A percentile compares a stretch with the other conserved stretches of the same genome.
These are phyloP conservation scores for Suhomyces prunicola DNA, from an alignment of 805 yeast species.

Conservation along the genomic window DNA sequence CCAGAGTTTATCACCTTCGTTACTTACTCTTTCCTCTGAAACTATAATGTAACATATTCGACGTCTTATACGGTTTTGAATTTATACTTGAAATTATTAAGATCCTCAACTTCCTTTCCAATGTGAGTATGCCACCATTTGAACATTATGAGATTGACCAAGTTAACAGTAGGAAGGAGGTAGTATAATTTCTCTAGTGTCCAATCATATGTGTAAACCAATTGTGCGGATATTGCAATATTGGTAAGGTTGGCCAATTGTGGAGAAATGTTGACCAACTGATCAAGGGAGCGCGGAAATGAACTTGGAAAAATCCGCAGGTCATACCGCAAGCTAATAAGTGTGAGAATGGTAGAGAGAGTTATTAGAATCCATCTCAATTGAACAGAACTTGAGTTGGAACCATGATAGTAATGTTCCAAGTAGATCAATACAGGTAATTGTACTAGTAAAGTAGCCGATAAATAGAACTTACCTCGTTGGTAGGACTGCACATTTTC, in stretches of 20 bases:
- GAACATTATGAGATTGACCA: conserved; percentile 12
- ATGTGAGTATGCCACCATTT: conserved; percentile 13
- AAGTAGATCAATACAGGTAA: conserved; percentile 15
- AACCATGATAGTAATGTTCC: conserved; percentile 2
- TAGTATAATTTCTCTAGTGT: conserved; percentile 8
- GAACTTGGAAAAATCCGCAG: background rate
- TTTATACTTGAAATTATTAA: conserved; percentile 18
- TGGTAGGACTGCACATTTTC: conserved; percentile 13
- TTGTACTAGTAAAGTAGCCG: conserved; percentile 13
- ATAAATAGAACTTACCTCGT: conserved; percentile 7
- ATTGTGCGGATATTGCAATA: conserved; percentile 13
- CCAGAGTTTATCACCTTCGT: too few relatives aligned
- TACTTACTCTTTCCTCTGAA: background rate
- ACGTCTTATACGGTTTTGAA: conserved; percentile 17
- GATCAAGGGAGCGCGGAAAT: background rate
- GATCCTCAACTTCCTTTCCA: conserved; percentile 10
- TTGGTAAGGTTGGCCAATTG: conserved; percentile 4
- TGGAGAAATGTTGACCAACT: background rate
- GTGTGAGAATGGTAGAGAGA: conserved; percentile 5
- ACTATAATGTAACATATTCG: background rate
- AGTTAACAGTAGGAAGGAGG: conserved; percentile 17
- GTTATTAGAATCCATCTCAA: conserved; percentile 7
- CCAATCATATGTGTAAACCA: conserved; percentile 5
- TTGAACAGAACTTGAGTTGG: background rate
- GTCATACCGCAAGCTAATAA: conserved; percentile 5